Evolutionary conservation across 1,284 basidiomycete species (phyloP).

Genomic region (Sanghuangporus baumii): DNA sequence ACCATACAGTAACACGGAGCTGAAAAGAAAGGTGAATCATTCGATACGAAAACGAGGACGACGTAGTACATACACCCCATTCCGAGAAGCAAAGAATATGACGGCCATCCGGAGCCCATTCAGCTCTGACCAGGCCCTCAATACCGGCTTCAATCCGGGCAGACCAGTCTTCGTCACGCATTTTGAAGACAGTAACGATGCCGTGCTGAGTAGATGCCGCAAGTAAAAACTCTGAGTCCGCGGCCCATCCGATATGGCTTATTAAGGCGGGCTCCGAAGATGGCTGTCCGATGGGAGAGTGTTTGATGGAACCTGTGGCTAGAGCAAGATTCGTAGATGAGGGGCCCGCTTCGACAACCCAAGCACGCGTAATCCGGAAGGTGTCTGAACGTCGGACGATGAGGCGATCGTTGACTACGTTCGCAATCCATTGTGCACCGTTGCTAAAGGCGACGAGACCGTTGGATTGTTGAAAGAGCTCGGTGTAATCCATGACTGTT

Average conservation of each 20-base stretch:
- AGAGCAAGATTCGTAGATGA: slow-evolving; percentile 39
- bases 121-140: slow-evolving; percentile 78
- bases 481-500: slow-evolving; percentile 59
- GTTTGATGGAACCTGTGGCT: slow-evolving; percentile 25
- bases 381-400: slow-evolving; percentile 72
- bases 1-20: slow-evolving; percentile 80
- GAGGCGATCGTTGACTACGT: slow-evolving; percentile 64
- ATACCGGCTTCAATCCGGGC: slow-evolving; percentile 69
- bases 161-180: slow-evolving; percentile 68
- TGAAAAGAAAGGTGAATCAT: slow-evolving; percentile 26
- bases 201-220: slow-evolving; percentile 64
- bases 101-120: slow-evolving; percentile 81
- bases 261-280: slow-evolving; percentile 35
- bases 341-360: slow-evolving; percentile 51
- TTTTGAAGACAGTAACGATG: slow-evolving; percentile 64
- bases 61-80: slow-evolving; percentile 64
- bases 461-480: slow-evolving; percentile 68
- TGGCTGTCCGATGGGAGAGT: slow-evolving; percentile 12
- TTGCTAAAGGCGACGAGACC: slow-evolving; percentile 66
- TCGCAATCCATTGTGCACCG: slow-evolving; percentile 69
- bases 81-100: slow-evolving; percentile 83
- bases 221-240: slow-evolving; percentile 76
- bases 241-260: slow-evolving; percentile 76
- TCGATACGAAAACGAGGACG: not conserved
- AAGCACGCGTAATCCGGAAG: slow-evolving; percentile 68